Evolutionary conservation across 768 basidiomycete species (phyloP).

Genomic region (Lentinula boryana): DNA sequence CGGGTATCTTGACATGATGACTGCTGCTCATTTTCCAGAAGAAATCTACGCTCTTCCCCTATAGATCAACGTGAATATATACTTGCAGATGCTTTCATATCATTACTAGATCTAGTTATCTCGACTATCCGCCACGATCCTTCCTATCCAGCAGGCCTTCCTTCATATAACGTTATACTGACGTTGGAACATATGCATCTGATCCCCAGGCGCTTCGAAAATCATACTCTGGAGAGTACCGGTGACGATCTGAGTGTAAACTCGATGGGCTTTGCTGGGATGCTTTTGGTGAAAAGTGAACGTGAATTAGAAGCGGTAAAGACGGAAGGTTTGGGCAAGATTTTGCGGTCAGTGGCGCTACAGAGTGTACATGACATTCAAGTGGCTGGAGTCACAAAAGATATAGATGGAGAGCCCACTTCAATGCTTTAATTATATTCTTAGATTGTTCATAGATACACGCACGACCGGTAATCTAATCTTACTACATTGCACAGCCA

Average conservation of each 20-base stretch:
- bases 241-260: slow-evolving; percentile 70
- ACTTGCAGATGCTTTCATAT: slow-evolving; percentile 59
- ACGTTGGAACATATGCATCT: slow-evolving; percentile 82
- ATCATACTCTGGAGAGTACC: slow-evolving; percentile 43
- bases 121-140: slow-evolving; percentile 66
- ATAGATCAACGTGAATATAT: slow-evolving; percentile 41
- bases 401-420: slow-evolving; percentile 18
- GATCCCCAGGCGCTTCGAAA: slow-evolving; percentile 70
- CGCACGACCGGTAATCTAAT: background rate
- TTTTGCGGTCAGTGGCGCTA: slow-evolving; percentile 60
- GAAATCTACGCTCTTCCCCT: slow-evolving; percentile 26
- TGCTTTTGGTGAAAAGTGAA: slow-evolving; percentile 82
- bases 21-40: background rate
- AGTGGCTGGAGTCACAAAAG: slow-evolving; percentile 40
- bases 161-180: slow-evolving; percentile 80
- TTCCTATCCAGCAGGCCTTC: slow-evolving; percentile 53
- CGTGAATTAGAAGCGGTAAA: slow-evolving; percentile 67
- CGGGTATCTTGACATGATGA: background rate
- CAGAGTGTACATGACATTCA: slow-evolving; percentile 65
- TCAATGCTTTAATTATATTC: background rate
- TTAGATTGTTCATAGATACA: background rate
- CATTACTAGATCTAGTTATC: slow-evolving; percentile 71
- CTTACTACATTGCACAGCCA: background rate
- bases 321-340: slow-evolving; percentile 53
- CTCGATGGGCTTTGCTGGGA: slow-evolving; percentile 84